Evolutionary conservation across 192 early-diverging fungal species (phyloP).

Genomic region (Geranomyces variabilis): DNA sequence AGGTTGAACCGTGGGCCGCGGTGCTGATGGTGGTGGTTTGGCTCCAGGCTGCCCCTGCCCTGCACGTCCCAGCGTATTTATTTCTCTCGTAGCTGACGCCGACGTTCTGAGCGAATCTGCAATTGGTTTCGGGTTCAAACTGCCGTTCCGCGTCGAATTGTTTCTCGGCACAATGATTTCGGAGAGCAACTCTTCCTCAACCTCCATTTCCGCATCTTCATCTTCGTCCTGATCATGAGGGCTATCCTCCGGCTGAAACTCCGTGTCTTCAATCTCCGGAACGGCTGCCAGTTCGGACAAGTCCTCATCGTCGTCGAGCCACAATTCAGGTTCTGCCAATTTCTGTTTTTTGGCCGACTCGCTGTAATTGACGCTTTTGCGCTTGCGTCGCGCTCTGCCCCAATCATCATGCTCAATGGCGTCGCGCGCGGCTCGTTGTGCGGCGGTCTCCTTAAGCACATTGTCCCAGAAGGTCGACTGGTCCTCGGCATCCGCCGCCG

Average conservation of each 20-base stretch:
- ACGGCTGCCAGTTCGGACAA: not conserved
- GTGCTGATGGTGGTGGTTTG: no score
- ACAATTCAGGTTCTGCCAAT: not conserved
- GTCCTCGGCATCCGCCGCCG: slow-evolving; percentile 40
- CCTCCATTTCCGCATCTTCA: not conserved
- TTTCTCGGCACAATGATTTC: not conserved
- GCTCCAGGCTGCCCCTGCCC: no score
- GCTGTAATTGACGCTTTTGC: slow-evolving; percentile 38
- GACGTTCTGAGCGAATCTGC: no score
- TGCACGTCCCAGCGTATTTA: no score
- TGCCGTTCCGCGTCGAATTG: not conserved
- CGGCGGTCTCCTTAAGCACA: slow-evolving; percentile 30
- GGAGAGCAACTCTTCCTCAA: not conserved
- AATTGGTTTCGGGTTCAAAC: no score
- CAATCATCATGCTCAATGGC: slow-evolving; percentile 6
- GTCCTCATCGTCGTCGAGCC: not conserved
- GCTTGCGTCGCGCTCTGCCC: slow-evolving; percentile 30
- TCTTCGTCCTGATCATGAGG: slow-evolving; percentile 4
- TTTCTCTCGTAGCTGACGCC: no score
- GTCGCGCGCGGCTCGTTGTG: not conserved
- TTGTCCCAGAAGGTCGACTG: slow-evolving; percentile 44
- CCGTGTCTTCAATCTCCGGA: slow-evolving; percentile 8
- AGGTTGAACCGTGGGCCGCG: no score
- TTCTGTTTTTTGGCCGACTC: slow-evolving; percentile 19
- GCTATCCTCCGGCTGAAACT: slow-evolving; percentile 6